Evolutionary conservation across 2,329 filamentous ascomycete species (phyloP), one percentile per base, ranked within the genome.

Genomic region (Elsinoe necatrix): DNA sequence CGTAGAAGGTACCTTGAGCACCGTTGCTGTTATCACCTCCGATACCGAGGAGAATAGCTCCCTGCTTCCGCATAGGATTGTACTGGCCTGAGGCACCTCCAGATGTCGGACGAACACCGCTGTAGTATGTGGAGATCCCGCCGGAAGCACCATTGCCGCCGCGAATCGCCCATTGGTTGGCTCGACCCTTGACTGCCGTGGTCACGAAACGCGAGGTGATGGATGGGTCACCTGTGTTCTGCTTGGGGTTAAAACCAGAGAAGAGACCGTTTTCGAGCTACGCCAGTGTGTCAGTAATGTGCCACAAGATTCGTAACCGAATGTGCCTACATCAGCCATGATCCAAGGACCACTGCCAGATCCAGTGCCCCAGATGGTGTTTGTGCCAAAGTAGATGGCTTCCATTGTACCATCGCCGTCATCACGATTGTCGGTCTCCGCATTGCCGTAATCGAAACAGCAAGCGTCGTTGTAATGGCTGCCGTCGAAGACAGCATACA

Each of bases 391-490:
- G 74, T 85, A 86, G 58, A 86, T 80, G 56, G 83, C 80, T 65
- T 86, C 83, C 83, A 86, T 86, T 63, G 85, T 82, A 14, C 80
- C 83, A 55, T 79, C 77, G 2, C 83, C 83, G 0, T 80, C 77
- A 52, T 73, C 71, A 0, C 55, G 56, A 43, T 63, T 72, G 62
- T 63, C 72, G 7, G 65, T 69, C 60, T 74, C 72, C 7, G 71
- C 72, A 35, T 74, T 74, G 29, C 72, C 72, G 31, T 73, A 74
- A 58, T 73, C 71, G 56, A 73, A 73, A 61, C 75, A 83, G 70
- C 80, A 83, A 5, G 59, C 73, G 20, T 67, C 71, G 62, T 82
- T 83, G 72, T 77, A 83, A 62, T 83, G 80, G 0, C 77, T 80
- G 0, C 80, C 80, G 61, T 83, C 80, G 2, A 83, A 64, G 0